Base-by-base conservation (phyloP, 169 alveolate genomes). In the Plasmodium vivax region DNA sequence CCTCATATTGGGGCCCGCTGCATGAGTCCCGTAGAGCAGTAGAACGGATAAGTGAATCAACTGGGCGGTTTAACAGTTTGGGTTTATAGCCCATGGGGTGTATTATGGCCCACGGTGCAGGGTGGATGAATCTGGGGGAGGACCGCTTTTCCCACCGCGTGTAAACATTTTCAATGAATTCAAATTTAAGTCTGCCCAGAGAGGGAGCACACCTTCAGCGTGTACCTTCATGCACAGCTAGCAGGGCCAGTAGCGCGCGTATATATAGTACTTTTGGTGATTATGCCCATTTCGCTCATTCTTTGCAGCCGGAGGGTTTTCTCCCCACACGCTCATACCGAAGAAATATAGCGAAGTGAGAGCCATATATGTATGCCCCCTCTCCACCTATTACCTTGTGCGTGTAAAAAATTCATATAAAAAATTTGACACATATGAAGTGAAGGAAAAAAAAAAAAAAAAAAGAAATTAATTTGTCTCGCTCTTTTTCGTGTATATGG, bases 391-490 rank as follows among this genome's bases (percentile, higher is more conserved):
- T 80, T 80, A 43, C 58, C 58, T 80, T 34, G 14, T 12, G 14
- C 2, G 12, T 80, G 73, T 79, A 47, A 80, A 32, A 43, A 80
- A 80, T 80, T 80, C 56, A 30, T 27, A 19, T 27, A 45, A 80
- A 27, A 12, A 36, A 34, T 34, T 77, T 77, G 84, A 30, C 54
- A 34, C 58, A 77, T 75, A 45, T 75, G 5, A 77, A 32, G 27
- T 30, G 27, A 34, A 77, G 56, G 56, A 80, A 80, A 47, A 14
- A 34, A 82, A 82, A 82, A 82, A 82, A 82, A 82, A 19, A 12
- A 30, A 81, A 82, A 9, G 38, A 82, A 82, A 83, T 41, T 83
- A 83, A 83, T 83, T 83, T 83, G 91, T 54, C 81, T 32, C 47
- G 56, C 58, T 83, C 45, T 16, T 34, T 54, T 54, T 30, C 80